These are phyloP conservation scores for Protomyces arabidopsidicola DNA, from an alignment of 1,139 yeast species.

Conservation along the genomic window DNA sequence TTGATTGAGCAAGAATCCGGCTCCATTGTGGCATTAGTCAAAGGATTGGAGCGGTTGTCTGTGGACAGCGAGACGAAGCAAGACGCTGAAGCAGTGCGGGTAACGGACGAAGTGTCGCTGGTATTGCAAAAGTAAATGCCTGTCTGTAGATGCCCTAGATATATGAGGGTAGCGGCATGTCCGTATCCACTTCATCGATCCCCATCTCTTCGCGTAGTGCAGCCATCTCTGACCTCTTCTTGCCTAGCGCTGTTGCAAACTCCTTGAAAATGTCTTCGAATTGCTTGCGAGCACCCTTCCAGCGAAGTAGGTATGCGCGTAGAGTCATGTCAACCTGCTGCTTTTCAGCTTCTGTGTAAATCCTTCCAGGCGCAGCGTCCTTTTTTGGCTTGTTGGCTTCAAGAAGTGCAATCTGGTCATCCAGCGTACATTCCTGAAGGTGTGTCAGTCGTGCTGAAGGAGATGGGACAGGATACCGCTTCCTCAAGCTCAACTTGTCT, in stretches of 20 bases:
- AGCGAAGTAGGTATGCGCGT: background rate
- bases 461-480: background rate
- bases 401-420: background rate
- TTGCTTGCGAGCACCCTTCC: background rate
- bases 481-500: background rate
- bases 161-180: background rate
- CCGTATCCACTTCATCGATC: conserved; percentile 22
- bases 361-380: background rate
- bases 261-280: conserved; percentile 11
- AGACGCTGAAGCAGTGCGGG: background rate
- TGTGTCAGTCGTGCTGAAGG: conserved; percentile 7
- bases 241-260: conserved; percentile 7
- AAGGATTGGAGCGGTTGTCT: conserved; percentile 40
- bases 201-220: conserved; percentile 21
- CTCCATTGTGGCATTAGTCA: conserved; percentile 82
- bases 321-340: conserved; percentile 1
- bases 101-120: background rate
- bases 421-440: background rate
- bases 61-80: background rate
- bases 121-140: background rate
- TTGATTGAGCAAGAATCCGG: conserved; percentile 68
- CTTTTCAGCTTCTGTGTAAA: conserved; percentile 4
- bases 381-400: background rate
- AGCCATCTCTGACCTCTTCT: conserved; percentile 4
- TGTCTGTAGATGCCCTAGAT: background rate